Conservation (phyloP, 441 rosid species). For the Rhodomyrtus psidioides region DNA sequence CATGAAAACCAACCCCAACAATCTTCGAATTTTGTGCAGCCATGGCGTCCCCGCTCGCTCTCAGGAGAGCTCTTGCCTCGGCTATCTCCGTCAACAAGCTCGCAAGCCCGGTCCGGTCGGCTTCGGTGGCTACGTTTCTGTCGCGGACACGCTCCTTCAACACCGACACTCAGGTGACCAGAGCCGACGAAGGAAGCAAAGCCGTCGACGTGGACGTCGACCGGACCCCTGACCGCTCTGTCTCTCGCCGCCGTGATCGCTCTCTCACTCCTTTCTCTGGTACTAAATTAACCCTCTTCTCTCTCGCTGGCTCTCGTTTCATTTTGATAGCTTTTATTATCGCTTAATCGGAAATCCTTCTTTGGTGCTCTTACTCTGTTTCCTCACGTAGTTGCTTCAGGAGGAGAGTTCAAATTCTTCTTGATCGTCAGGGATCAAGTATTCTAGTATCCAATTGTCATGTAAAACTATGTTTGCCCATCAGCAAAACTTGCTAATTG, state of each 20-base stretch:
- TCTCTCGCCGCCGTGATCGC: constrained; percentile 28
- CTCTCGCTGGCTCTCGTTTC: background rate
- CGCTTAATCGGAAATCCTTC: background rate
- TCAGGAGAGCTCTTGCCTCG: constrained; percentile 34
- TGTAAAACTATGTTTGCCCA: background rate
- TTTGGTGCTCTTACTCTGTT: background rate
- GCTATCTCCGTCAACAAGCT: constrained; percentile 9
- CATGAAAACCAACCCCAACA: background rate
- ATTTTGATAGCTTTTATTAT: background rate
- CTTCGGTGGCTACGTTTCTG: background rate
- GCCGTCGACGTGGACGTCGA: constrained; percentile 19
- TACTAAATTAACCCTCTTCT: background rate
- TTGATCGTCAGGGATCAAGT: background rate
- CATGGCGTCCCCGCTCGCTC: constrained; percentile 55
- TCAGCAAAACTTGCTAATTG: background rate
- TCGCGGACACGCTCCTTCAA: constrained; percentile 42
- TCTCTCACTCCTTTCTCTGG: constrained; percentile 38
- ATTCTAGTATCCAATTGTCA: background rate
- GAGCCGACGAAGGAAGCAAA: constrained; percentile 11
- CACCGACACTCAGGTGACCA: constrained; percentile 37
- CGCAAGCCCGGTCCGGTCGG: constrained; percentile 15
- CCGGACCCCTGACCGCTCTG: constrained; percentile 16
- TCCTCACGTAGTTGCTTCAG: background rate
- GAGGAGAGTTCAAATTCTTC: background rate
- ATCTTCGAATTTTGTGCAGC: background rate